A percentile compares a stretch with the other conserved stretches of the same genome.
phyloP scores from a whole-genome alignment of 768 basidiomycete genomes.

The Xerocomus brunneocitrinus region DNA sequence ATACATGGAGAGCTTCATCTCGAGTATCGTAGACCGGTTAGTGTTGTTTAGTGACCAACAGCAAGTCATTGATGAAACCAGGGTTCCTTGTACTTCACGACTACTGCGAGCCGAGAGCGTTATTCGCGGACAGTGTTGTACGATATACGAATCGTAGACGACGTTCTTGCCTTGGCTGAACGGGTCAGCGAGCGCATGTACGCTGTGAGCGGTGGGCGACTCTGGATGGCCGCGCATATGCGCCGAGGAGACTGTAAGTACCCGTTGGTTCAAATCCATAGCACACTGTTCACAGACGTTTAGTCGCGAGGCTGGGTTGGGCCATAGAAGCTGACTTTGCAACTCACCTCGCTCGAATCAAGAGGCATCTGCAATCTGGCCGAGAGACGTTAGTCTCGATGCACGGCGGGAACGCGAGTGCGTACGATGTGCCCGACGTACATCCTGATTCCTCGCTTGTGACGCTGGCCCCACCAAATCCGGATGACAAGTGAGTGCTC shows the following conservation, averaged over 20 bases:
- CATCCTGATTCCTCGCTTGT: too few species aligned
- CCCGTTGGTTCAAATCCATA: neutral
- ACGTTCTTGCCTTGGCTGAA: too few species aligned
- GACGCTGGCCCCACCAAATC: too few species aligned
- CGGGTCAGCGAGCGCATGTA: slow-evolving; percentile 23
- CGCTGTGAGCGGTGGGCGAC: slow-evolving; percentile 24
- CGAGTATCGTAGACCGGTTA: too few species aligned
- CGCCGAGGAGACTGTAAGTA: slow-evolving; percentile 40
- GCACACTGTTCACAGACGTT: neutral
- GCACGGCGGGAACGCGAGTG: slow-evolving; percentile 13
- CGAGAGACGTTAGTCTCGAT: slow-evolving; percentile 12
- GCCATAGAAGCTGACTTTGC: slow-evolving; percentile 30
- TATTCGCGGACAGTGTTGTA: too few species aligned
- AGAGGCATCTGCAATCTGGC: neutral
- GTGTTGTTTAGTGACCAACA: too few species aligned
- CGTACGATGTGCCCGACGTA: slow-evolving; percentile 19
- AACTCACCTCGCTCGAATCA: slow-evolving; percentile 24
- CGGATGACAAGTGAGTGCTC: too few species aligned
- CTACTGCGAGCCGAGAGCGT: too few species aligned
- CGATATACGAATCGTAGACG: too few species aligned
- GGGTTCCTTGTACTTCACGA: too few species aligned
- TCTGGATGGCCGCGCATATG: slow-evolving; percentile 46
- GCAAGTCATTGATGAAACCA: too few species aligned
- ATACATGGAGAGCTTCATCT: too few species aligned
- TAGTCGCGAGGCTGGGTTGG: slow-evolving; percentile 32